phyloP scores from a whole-genome alignment of 768 basidiomycete genomes.

The Ramaria sp. region DNA sequence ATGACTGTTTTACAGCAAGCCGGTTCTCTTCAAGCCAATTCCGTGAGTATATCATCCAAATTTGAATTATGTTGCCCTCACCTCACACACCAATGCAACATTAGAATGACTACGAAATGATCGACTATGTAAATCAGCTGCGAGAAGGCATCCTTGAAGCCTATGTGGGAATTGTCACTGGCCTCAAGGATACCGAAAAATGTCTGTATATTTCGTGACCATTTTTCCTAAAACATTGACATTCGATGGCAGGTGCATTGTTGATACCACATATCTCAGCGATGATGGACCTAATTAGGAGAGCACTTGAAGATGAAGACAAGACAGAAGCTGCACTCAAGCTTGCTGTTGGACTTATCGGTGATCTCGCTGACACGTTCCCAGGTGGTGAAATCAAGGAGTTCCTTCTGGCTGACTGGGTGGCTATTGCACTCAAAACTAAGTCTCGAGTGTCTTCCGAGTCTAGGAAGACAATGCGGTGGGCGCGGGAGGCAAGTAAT shows the following conservation, averaged over 20 bases:
- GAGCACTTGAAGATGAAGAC: conserved; percentile 72
- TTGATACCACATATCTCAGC: conserved; percentile 59
- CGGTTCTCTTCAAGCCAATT: conserved; percentile 76
- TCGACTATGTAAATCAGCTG: conserved; percentile 84
- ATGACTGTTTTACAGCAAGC: conserved; percentile 90
- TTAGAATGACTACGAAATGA: conserved; percentile 76
- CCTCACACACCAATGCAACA: background rate
- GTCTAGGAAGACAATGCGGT: conserved; percentile 82
- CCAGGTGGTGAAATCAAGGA: conserved; percentile 73
- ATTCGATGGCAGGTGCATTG: conserved; percentile 29
- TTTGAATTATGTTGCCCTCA: conserved; percentile 1
- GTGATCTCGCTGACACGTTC: conserved; percentile 88
- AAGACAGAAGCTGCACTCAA: conserved; percentile 68
- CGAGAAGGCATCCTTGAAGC: conserved; percentile 96
- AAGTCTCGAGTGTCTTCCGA: conserved; percentile 66
- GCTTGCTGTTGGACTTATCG: conserved; percentile 74
- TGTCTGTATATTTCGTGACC: conserved; percentile 30
- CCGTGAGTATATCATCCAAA: conserved; percentile 38
- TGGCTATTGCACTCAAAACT: conserved; percentile 58
- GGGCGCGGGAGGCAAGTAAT: conserved; percentile 74
- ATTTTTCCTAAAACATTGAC: conserved; percentile 10
- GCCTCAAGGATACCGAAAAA: conserved; percentile 75
- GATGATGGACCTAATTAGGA: conserved; percentile 75
- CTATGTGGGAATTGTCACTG: conserved; percentile 89
- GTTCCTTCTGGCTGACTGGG: conserved; percentile 68